Evolutionary conservation across 345 rosid species (phyloP).

Genomic region (Ailanthus altissimus): DNA sequence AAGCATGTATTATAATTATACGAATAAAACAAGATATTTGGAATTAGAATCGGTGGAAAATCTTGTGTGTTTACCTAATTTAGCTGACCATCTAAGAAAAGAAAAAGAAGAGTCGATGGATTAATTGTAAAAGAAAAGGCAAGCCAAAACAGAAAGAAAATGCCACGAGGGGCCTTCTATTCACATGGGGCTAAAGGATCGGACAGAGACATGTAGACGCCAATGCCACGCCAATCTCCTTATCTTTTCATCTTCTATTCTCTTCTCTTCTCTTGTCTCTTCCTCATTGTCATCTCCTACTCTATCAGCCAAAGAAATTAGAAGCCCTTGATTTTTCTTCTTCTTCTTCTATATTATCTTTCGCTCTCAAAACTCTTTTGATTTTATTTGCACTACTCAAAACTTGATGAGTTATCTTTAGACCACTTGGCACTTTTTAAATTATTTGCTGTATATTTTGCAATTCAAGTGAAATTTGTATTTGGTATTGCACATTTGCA

Average conservation of each 20-base stretch:
- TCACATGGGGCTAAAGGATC: conserved; percentile 8
- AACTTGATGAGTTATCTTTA: not conserved
- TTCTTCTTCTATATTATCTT: not conserved
- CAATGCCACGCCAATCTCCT: conserved; percentile 47
- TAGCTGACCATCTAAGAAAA: not conserved
- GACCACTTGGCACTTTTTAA: not conserved
- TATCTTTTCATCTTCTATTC: conserved; percentile 32
- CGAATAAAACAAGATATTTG: too few relatives aligned
- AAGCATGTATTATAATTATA: too few relatives aligned
- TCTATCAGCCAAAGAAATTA: too few relatives aligned
- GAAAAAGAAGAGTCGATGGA: not conserved
- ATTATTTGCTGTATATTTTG: too few relatives aligned
- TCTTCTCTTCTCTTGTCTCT: not conserved
- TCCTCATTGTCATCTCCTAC: conserved; percentile 8
- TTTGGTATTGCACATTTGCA: too few relatives aligned
- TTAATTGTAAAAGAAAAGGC: not conserved
- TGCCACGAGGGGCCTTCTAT: not conserved
- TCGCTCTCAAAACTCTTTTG: not conserved
- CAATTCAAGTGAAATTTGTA: too few relatives aligned
- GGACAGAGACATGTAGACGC: conserved; percentile 39
- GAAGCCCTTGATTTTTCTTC: not conserved
- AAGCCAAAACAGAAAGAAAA: conserved; percentile 28
- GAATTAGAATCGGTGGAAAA: not conserved
- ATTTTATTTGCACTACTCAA: not conserved
- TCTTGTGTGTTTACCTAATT: not conserved